Conservation (phyloP, 495 filamentous ascomycete genomes). For the Jackrogersella multiformis region DNA sequence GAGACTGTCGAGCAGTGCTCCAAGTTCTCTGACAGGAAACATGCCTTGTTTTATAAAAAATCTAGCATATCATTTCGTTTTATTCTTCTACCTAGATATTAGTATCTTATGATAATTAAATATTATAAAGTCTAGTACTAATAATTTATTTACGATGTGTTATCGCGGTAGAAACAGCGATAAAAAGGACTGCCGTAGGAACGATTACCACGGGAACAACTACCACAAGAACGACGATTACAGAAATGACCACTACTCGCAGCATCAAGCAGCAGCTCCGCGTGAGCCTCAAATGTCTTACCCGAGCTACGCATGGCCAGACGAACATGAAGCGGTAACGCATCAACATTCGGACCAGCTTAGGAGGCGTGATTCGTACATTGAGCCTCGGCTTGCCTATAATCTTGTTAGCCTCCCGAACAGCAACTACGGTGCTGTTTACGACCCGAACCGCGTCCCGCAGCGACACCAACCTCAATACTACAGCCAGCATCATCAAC, state of each 20-base stretch:
- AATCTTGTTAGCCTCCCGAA: slow-evolving; percentile 23
- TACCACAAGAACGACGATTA: too few relatives aligned
- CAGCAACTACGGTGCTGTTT: slow-evolving; percentile 13
- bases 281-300: too few relatives aligned
- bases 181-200: neutral
- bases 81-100: neutral
- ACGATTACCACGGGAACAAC: neutral
- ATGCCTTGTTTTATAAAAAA: neutral
- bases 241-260: too few relatives aligned
- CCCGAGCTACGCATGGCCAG: too few relatives aligned
- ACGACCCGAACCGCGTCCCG: slow-evolving; percentile 15
- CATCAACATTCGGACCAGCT: neutral
- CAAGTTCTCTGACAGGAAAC: neutral
- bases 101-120: neutral
- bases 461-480: neutral
- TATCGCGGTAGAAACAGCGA: neutral
- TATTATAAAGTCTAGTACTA: neutral
- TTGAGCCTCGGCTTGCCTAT: slow-evolving; percentile 17
- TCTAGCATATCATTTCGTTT: slow-evolving; percentile 22
- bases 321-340: neutral
- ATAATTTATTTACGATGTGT: neutral
- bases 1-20: neutral
- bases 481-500: neutral
- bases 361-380: slow-evolving; percentile 12
- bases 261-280: too few relatives aligned